Evolutionary conservation across 495 filamentous ascomycete genomes (phyloP), one percentile per base, ranked within the genome.

Genomic region (Hypoxylon cercidicola): DNA sequence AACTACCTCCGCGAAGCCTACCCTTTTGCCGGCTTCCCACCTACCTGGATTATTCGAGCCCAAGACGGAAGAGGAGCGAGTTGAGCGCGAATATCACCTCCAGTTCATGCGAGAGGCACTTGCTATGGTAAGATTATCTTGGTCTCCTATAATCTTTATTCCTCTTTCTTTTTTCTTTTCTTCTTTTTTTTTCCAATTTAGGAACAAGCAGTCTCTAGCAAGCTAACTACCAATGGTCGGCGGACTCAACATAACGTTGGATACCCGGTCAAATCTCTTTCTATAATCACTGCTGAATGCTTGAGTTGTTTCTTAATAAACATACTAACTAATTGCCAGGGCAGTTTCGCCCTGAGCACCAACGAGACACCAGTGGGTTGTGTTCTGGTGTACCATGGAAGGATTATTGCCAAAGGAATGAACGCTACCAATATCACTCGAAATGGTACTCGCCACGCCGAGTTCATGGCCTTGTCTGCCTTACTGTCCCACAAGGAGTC

Each of bases 321-420:
- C 43, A 32, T 20, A 19, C 69, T 74, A 43, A 74, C 47, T 13
- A 48, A 20, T 41, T 25, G 28, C 16, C 45, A 96, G 90, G 93
- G 91, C 41, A 85, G 90, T 64, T 82, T 88, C 53, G 95, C 95
- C 13, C 86, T 98, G n/a, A 67, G 76, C 21, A 88, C 80, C 39
- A 89, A 93, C 61, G 95, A 99, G 79, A 97, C 96, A 1, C 96
- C 95, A 5, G 96, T 99, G 13, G 96, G 95, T 50, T 98, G 96
- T 79, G 92, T 98, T 16, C 85, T 99, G 44, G 93, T 97, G 0
- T 80, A 92, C 71, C 70, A 88, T 34, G 84, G 82, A 55, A 76
- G 85, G 45, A 83, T 97, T 56, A 90, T 99, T 66, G 93, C 90
- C 5, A 80, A 78, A 53, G 95, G 95, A 47, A 97, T 95, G 91